Conservation (phyloP, 768 basidiomycete genomes). For the Mycena leptocephala region DNA sequence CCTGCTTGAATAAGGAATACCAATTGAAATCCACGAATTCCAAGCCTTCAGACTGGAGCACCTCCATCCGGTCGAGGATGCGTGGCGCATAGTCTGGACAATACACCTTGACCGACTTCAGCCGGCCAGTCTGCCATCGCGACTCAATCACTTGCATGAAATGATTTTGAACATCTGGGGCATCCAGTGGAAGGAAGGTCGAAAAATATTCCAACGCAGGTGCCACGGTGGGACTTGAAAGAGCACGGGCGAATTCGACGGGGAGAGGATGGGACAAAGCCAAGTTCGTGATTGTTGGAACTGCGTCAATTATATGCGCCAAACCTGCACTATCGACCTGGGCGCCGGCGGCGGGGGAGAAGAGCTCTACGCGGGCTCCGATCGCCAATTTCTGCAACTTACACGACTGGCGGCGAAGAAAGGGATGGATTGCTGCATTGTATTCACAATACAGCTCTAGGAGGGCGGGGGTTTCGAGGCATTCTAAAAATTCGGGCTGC, state of each 20-base stretch:
- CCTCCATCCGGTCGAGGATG: neutral
- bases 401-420: neutral
- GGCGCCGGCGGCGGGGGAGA: no score
- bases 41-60: neutral
- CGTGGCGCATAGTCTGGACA: no score
- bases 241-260: neutral
- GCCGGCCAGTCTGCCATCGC: neutral
- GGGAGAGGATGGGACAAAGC: neutral
- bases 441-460: neutral
- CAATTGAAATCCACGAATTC: neutral
- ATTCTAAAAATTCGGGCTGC: neutral
- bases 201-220: neutral
- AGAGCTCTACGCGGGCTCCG: fast-evolving
- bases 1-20: neutral
- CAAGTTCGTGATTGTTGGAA: neutral
- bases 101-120: neutral
- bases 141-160: neutral
- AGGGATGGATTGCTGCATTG: neutral
- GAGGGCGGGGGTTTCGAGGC: slow-evolving; percentile 14
- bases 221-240: neutral
- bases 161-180: neutral
- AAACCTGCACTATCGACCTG: neutral
- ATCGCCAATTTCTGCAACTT: neutral
- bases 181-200: neutral
- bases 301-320: neutral